Base-by-base conservation (phyloP, 352 stramenopile species). In the Pythium aristosporum region DNA sequence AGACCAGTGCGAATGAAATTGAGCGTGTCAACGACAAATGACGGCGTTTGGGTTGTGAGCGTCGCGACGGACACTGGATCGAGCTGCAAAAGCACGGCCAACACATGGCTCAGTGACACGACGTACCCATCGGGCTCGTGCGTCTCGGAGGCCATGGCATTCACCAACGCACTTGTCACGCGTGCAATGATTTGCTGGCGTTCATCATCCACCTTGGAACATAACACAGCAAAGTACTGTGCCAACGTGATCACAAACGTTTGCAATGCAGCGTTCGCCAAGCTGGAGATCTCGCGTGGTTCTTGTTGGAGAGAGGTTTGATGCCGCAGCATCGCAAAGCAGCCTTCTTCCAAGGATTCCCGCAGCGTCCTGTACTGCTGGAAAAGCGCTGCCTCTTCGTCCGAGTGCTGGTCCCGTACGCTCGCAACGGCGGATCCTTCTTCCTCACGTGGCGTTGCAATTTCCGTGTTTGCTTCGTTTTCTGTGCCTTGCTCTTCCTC, bases 1-100 rank as follows among this genome's bases (percentile, higher is more conserved):
- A 60, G 42, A 52, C 32, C 34, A 20, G 11, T 53, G 20, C 60
- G 71, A 46, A 92, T 57, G 12, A 72, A 78, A n/a, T 61, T 23
- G 8, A 91, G 47, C 25, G 90, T 70, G 18, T 72, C 76, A 10
- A 79, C 69, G 4, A 92, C 63, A 56, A 77, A 90, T 11, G 66
- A 80, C 30, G 77, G 70, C 11, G 61, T 65, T 37, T 88, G 73
- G 8, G 41, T 58, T 30, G 41, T 48, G 6, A 74, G n/a, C 20
- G 76, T 67, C 8, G 57, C 39, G 44, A 79, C 72, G 6, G 77
- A 76, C 7, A 71, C 66, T 9, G 67, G 50, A 55, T 93, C 82
- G 12, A 88, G 54, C 32, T 85, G 84, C 46, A 95, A 66, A 11
- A 95, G 60, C 18, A 93, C 72, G 4, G 86, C 86, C 28, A 95